Evolutionary conservation across 371 early-diverging fungal species (phyloP).

Genomic region (Syncephalis plumigaleata): DNA sequence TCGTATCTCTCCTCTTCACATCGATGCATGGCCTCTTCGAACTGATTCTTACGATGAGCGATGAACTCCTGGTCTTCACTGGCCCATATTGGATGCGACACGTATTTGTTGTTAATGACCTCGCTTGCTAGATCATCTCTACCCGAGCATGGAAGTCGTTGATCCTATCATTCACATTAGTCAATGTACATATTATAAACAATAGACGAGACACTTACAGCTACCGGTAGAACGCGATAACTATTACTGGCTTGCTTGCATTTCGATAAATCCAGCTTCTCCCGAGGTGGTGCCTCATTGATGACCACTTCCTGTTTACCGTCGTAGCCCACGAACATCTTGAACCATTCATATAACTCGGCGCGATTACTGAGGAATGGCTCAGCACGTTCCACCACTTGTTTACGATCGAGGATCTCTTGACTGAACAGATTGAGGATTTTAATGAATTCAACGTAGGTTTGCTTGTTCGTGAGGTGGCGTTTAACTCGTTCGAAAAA

Average conservation of each 20-base stretch:
- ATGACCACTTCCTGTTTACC: constrained; percentile 27
- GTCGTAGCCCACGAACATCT: constrained; percentile 84
- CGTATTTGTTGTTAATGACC: constrained; percentile 91
- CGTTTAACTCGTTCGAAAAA: constrained; percentile 85
- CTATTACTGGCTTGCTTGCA: constrained; percentile 43
- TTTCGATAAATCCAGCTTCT: constrained; percentile 39
- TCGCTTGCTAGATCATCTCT: constrained; percentile 79
- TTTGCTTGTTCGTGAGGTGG: constrained; percentile 61
- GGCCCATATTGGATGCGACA: constrained; percentile 88
- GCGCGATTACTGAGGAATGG: constrained; percentile 55
- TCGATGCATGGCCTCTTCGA: constrained; percentile 90
- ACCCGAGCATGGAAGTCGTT: constrained; percentile 55
- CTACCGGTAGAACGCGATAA: constrained; percentile 50
- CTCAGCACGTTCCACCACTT: constrained; percentile 66
- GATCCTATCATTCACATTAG: constrained; percentile 21
- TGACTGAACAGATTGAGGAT: constrained; percentile 91
- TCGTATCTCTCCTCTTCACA: constrained; percentile 98
- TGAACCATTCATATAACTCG: constrained; percentile 88
- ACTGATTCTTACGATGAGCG: constrained; percentile 82
- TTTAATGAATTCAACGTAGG: constrained; percentile 95
- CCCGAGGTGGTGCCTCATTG: constrained; percentile 20
- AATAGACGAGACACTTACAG: constrained; percentile 19
- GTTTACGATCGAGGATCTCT: constrained; percentile 72
- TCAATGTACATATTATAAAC: background rate
- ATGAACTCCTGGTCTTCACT: constrained; percentile 92